Conservation (phyloP, 441 rosid genomes). For the Populus tomentosa region DNA sequence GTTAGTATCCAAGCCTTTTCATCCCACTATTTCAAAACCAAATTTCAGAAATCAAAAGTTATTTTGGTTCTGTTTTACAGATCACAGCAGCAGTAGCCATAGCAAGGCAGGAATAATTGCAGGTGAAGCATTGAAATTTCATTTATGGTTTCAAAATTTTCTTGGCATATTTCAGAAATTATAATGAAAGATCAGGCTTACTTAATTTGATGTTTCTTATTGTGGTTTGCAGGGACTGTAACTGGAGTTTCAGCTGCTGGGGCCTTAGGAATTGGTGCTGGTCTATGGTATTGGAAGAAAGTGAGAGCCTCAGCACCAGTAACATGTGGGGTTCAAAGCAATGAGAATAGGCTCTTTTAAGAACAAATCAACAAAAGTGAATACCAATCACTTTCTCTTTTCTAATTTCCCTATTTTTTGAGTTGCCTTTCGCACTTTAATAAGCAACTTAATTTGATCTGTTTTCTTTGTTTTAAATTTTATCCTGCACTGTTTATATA, state of each 20-base stretch:
- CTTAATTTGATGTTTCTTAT: neutral
- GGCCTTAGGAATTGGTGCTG: constrained; percentile 72
- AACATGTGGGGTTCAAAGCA: constrained; percentile 83
- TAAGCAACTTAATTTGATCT: neutral
- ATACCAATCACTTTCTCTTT: neutral
- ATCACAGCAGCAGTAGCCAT: constrained; percentile 32
- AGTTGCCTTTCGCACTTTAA: neutral
- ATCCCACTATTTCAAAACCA: neutral
- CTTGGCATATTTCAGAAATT: neutral
- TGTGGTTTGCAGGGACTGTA: constrained; percentile 43
- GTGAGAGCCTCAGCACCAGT: constrained; percentile 76
- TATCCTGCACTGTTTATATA: neutral
- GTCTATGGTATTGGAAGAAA: constrained; percentile 74
- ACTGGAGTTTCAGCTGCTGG: constrained; percentile 80
- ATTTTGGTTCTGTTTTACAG: constrained; percentile 25
- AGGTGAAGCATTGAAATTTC: constrained; percentile 23
- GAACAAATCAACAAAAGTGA: neutral
- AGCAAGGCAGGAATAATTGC: constrained; percentile 48
- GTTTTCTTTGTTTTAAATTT: neutral
- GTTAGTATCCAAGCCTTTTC: neutral
- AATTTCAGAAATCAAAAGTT: neutral
- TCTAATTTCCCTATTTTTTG: neutral
- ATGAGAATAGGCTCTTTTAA: constrained; percentile 72
- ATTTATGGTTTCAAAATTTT: neutral
- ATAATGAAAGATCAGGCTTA: neutral